phyloP scores from a whole-genome alignment of 805 yeast species.

The Komagataella pseudopastoris region DNA sequence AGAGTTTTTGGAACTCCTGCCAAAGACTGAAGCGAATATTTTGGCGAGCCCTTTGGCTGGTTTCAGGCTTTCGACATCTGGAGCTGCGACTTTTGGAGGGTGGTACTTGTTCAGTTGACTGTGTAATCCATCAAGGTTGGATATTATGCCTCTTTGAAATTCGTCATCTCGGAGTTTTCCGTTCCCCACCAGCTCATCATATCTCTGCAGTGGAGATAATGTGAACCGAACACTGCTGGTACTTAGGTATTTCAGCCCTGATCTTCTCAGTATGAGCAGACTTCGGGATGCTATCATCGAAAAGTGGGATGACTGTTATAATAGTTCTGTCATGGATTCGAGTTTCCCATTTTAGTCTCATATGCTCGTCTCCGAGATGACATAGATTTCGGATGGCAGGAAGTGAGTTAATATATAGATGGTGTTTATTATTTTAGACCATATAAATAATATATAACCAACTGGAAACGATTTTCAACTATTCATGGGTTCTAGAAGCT shows the following conservation, averaged over 20 bases:
- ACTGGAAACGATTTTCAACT: neutral
- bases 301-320: neutral
- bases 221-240: neutral
- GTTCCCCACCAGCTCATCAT: conserved; percentile 13
- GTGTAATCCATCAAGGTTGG: conserved; percentile 48
- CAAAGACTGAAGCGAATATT: conserved; percentile 17
- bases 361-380: neutral
- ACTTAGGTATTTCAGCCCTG: neutral
- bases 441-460: neutral
- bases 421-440: neutral
- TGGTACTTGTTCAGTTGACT: conserved; percentile 34
- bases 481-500: neutral
- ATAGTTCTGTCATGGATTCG: neutral
- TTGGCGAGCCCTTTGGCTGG: conserved; percentile 33
- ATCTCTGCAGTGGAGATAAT: conserved; percentile 15
- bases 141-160: conserved; percentile 65
- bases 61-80: conserved; percentile 34
- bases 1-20: conserved; percentile 2
- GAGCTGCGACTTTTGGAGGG: conserved; percentile 48
- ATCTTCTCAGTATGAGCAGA: neutral
- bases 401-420: neutral
- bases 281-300: neutral
- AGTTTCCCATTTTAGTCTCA: neutral
- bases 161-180: conserved; percentile 57
- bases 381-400: neutral